A percentile compares a stretch with the other conserved stretches of the same genome.
Conservation (phyloP, 192 early-diverging fungal genomes). For the Helicostylum pulchrum region DNA sequence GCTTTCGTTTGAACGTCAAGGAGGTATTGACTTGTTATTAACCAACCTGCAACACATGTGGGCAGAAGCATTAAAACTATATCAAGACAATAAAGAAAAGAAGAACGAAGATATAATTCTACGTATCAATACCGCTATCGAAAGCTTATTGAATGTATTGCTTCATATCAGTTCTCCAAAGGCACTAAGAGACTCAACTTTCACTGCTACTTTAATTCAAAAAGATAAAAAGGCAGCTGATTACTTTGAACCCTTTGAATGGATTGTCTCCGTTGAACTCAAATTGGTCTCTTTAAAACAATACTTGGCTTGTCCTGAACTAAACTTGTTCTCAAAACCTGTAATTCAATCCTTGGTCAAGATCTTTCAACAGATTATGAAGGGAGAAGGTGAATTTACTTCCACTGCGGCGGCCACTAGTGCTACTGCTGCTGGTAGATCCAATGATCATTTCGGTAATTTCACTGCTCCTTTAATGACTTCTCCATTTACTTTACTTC, state of each 20-base stretch:
- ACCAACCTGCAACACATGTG: constrained; percentile 45
- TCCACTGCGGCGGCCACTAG: constrained; percentile 15
- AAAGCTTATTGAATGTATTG: constrained; percentile 60
- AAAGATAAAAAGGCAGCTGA: constrained; percentile 51
- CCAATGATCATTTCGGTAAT: not conserved
- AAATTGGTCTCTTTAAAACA: constrained; percentile 55
- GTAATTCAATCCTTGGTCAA: constrained; percentile 59
- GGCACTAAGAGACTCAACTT: constrained; percentile 70
- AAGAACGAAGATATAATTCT: constrained; percentile 35
- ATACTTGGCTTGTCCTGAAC: constrained; percentile 62
- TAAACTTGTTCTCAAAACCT: constrained; percentile 49
- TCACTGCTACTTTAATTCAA: constrained; percentile 52
- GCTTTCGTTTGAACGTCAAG: constrained; percentile 55
- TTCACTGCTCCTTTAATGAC: constrained; percentile 11
- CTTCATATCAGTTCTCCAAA: constrained; percentile 68
- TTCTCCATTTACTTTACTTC: constrained; percentile 29
- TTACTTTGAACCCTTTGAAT: constrained; percentile 72
- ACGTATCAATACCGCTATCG: constrained; percentile 46
- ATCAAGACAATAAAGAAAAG: constrained; percentile 30
- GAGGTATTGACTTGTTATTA: constrained; percentile 52
- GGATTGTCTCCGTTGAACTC: constrained; percentile 62
- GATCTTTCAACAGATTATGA: constrained; percentile 65
- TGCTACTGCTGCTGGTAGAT: constrained; percentile 27
- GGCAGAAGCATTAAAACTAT: constrained; percentile 37
- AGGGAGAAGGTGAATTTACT: constrained; percentile 65